Conservation (phyloP, 163 green algal species). For the Chlorella variabilis region DNA sequence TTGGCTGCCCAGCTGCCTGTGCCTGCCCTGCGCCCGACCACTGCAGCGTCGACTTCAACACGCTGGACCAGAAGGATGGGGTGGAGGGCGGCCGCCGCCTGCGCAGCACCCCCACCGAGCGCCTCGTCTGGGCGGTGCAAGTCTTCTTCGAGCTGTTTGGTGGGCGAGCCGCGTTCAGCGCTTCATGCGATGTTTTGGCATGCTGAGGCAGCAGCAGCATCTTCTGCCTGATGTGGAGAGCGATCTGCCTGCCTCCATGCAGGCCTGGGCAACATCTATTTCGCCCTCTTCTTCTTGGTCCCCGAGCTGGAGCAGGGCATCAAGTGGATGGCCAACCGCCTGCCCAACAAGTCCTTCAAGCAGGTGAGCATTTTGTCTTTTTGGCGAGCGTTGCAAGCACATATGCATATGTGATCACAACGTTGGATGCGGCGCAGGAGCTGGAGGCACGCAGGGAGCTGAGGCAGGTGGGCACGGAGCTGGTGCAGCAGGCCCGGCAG, state of each 20-base stretch:
- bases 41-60: constrained; percentile 22
- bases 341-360: not conserved
- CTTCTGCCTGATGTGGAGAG: too few species aligned
- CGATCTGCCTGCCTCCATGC: too few species aligned
- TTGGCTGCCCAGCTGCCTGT: too few species aligned
- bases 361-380: not conserved
- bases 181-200: too few species aligned
- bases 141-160: constrained; percentile 15
- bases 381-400: too few species aligned
- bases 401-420: not conserved
- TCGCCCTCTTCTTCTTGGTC: constrained; percentile 19
- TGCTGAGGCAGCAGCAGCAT: too few species aligned
- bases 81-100: not conserved
- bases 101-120: constrained; percentile 7
- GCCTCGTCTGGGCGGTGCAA: not conserved
- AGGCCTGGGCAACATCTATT: constrained; percentile 6
- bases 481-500: not conserved
- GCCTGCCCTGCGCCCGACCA: not conserved
- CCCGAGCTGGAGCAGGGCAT: not conserved
- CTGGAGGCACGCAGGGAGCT: not conserved
- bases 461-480: not conserved
- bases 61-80: not conserved
- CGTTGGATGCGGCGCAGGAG: not conserved
- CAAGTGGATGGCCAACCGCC: constrained; percentile 6
- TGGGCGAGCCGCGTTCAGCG: too few species aligned